phyloP scores from a whole-genome alignment of 2,329 filamentous ascomycete species.

The Fusarium torreyae region DNA sequence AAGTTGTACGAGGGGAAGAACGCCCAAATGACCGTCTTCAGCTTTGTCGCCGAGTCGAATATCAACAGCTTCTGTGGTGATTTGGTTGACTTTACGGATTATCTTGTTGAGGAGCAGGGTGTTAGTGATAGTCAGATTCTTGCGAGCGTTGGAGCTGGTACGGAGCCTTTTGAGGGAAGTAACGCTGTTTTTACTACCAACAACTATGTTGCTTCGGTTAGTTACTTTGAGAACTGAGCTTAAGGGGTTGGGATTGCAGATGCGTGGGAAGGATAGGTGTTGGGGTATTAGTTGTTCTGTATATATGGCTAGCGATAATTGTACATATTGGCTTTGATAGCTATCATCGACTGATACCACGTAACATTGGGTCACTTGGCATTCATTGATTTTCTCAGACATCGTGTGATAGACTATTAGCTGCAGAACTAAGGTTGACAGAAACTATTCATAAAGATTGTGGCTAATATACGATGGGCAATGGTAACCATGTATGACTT shows the following conservation, averaged over 20 bases:
- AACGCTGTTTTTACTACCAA: slow-evolving; percentile 50
- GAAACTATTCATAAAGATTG: no score
- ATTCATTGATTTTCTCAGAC: neutral
- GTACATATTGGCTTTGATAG: neutral
- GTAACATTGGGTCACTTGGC: no score
- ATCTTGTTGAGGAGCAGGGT: slow-evolving; percentile 65
- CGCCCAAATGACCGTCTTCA: slow-evolving; percentile 71
- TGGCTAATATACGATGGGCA: no score
- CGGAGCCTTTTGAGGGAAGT: slow-evolving; percentile 69
- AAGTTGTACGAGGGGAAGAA: slow-evolving; percentile 71
- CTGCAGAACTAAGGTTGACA: no score
- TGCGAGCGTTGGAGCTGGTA: slow-evolving; percentile 67
- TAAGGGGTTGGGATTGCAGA: neutral
- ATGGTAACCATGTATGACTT: no score
- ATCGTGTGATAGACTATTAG: no score
- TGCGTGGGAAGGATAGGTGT: neutral
- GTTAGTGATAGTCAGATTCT: slow-evolving; percentile 67
- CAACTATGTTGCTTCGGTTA: slow-evolving; percentile 16
- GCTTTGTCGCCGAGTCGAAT: slow-evolving; percentile 59
- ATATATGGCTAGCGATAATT: neutral
- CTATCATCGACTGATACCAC: neutral
- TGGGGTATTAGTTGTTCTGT: neutral
- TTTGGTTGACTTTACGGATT: slow-evolving; percentile 69
- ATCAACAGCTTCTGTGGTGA: slow-evolving; percentile 69
- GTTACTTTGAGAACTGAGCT: neutral